Evolutionary conservation across 345 rosid genomes (phyloP), one percentile per base, ranked within the genome.

Genomic region (Ailanthus altissimus): DNA sequence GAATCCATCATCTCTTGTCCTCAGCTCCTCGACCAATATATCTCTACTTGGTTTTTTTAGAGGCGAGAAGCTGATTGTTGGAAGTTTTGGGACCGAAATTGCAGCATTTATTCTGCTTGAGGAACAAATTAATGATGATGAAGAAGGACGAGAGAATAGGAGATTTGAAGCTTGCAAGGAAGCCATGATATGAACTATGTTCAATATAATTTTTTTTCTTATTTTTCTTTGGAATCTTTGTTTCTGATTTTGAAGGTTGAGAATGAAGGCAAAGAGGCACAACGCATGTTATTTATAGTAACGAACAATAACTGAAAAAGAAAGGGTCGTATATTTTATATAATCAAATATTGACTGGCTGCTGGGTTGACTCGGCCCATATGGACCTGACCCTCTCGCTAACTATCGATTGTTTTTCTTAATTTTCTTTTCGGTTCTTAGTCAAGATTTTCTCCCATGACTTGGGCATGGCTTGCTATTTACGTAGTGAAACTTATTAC

Each of bases 11-110:
- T 77, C 60, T 63, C 32, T 64, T 8, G 42, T 64, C 40, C 18
- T 72, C 51, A 68, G 15, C 14, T 72, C 57, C 65, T 81, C 53
- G 0, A 45, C 63, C 43, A 67, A 47, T 0, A 0, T 1, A 47
- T 40, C 73, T 72, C 23, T 76, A 13, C 64, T 40, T 13, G 74
- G 78, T 59, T 67, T 45, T 47, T 84, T 83, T 2, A 86, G 84
- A 74, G 67, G 21, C 6, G 89, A 76, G 58, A 88, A 65, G 0
- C 79, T 49, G 76, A 84, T 76, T 54, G 61, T 76, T 0, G 90
- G 89, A 46, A 87, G 77, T 18, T 81, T 84, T 3, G 90, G 92
- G 57, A 86, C 72, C 8, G 90, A 81, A 5, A 90, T 59, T 21
- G 88, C 84, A 0, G 89, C 79, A 70, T 72, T 81, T 20, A 38